Evolutionary conservation across 768 basidiomycete genomes (phyloP).

Genomic region (Auriscalpium microsporum): DNA sequence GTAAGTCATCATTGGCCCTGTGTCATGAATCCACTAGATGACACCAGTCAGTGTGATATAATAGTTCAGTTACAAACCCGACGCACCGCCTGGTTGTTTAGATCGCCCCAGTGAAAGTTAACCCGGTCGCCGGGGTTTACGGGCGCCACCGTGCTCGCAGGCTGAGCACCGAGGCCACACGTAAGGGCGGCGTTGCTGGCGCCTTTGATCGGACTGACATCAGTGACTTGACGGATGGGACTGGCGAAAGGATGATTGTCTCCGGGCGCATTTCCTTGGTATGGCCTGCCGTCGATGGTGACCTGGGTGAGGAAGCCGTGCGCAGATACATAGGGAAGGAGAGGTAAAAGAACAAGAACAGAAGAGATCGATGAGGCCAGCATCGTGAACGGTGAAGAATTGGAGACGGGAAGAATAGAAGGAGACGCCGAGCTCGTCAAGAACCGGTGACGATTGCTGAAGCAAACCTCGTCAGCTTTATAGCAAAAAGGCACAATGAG

Average conservation of each 20-base stretch:
- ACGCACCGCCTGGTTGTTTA: slow-evolving; percentile 12
- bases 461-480: no score
- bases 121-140: slow-evolving; percentile 50
- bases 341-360: slow-evolving; percentile 16
- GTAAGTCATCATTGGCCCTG: slow-evolving; percentile 68
- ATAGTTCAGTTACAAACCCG: no score
- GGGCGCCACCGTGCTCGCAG: slow-evolving; percentile 37
- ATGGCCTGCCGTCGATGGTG: slow-evolving; percentile 8
- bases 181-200: slow-evolving; percentile 42
- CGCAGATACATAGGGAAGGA: slow-evolving; percentile 6
- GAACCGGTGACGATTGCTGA: no score
- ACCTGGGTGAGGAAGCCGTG: slow-evolving; percentile 11
- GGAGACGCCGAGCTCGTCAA: no score
- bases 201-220: slow-evolving; percentile 40
- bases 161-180: slow-evolving; percentile 47
- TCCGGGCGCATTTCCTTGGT: slow-evolving; percentile 9
- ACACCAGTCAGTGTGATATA: no score
- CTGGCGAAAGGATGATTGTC: slow-evolving; percentile 3
- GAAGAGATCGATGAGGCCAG: not conserved
- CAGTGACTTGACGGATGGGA: slow-evolving; percentile 32
- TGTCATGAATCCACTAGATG: slow-evolving; percentile 45
- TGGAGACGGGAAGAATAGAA: not conserved
- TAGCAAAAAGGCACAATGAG: no score
- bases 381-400: slow-evolving; percentile 1
- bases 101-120: slow-evolving; percentile 44